A percentile compares a stretch with the other conserved stretches of the same genome.
Conservation (phyloP, 257 asterid genomes). For the Primulina huaijiensis region DNA sequence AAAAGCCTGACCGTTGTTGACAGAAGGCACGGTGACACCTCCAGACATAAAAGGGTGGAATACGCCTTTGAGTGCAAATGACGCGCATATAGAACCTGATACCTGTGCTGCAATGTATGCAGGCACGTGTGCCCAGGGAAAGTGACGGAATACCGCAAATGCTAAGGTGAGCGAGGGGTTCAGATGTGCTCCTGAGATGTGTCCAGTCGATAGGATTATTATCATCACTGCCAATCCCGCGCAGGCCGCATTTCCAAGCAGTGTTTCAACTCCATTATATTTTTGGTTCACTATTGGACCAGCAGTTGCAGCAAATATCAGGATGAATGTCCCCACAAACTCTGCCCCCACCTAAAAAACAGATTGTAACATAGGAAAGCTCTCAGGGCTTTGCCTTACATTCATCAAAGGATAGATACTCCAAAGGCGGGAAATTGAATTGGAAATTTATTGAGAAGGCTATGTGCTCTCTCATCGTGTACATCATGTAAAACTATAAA, state of each 20-base stretch:
- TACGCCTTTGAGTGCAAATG: constrained; percentile 76
- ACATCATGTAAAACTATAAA: not conserved
- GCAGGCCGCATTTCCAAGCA: constrained; percentile 76
- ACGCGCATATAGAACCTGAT: constrained; percentile 84
- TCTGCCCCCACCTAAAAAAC: constrained; percentile 74
- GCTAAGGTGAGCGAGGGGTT: constrained; percentile 87
- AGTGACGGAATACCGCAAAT: constrained; percentile 84
- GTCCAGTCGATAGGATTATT: constrained; percentile 80
- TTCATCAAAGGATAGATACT: not conserved
- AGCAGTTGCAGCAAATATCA: constrained; percentile 79
- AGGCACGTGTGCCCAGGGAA: constrained; percentile 88
- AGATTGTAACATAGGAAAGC: not conserved
- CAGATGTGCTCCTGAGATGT: constrained; percentile 92
- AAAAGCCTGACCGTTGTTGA: constrained; percentile 70
- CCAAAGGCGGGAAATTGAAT: not conserved
- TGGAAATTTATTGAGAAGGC: not conserved
- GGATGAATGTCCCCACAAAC: constrained; percentile 88
- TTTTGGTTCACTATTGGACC: constrained; percentile 91
- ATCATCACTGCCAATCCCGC: constrained; percentile 90
- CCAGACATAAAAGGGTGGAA: constrained; percentile 81
- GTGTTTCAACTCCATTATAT: constrained; percentile 61
- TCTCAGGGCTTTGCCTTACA: not conserved
- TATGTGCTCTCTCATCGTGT: no score
- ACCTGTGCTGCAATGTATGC: constrained; percentile 83
- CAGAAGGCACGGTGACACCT: constrained; percentile 82